Conservation (phyloP, 73 alveolate genomes). For the Paramecium sexaurelia region DNA sequence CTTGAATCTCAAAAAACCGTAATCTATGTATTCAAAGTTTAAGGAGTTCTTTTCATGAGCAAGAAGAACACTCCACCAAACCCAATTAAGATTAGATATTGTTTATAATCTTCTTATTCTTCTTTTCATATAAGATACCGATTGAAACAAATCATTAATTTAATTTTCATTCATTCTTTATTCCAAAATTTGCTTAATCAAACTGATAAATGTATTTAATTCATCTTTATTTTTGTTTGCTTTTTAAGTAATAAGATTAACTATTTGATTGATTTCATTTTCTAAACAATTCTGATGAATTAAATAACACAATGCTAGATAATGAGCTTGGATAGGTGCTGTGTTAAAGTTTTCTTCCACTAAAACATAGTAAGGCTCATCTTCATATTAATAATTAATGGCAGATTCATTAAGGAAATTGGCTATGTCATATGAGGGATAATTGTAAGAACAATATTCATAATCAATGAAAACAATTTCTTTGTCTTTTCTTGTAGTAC, state of each 20-base stretch:
- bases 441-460: conserved; percentile 51
- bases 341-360: conserved; percentile 31
- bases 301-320: background rate
- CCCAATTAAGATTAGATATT: conserved; percentile 35
- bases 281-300: background rate
- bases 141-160: background rate
- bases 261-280: background rate
- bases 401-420: conserved; percentile 23
- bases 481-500: background rate
- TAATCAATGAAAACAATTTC: conserved; percentile 32
- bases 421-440: conserved; percentile 49
- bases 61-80: conserved; percentile 42
- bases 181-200: background rate
- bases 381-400: conserved; percentile 31
- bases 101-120: conserved; percentile 44
- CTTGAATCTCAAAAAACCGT: conserved; percentile 41
- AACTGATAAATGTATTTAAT: background rate
- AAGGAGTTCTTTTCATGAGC: conserved; percentile 17
- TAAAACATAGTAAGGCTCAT: background rate
- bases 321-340: background rate
- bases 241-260: background rate
- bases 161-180: background rate
- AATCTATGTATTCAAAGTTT: conserved; percentile 35
- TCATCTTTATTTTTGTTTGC: conserved; percentile 28
- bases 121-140: background rate